Base-by-base conservation (phyloP, 2,329 filamentous ascomycete species). In the Fusarium temperatum region DNA sequence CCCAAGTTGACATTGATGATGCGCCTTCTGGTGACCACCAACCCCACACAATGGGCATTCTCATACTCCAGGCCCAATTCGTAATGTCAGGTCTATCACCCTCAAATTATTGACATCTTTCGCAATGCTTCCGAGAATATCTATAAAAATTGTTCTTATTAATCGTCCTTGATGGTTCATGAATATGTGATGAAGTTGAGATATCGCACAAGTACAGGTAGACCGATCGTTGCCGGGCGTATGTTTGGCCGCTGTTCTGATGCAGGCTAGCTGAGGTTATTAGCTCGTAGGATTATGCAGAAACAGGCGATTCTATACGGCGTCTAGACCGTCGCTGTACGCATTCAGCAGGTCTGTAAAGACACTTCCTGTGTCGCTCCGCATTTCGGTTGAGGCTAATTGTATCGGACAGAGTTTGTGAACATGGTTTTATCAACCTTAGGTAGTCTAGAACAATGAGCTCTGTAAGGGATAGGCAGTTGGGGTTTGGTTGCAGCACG, bases 11-110 rank as follows among this genome's bases (percentile, higher is more conserved):
- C 28, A 55, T 55, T 64, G 22, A 36, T 41, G 48, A 65, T 67
- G 74, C 74, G 73, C 74, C 74, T 68, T 76, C 71, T 73, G 56
- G 39, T 47, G 66, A 76, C 73, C 8, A 51, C 18, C 3, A 36
- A 42, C 62, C 63, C 58, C 63, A 42, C 63, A 47, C 41, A 45
- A 35, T 51, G 36, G 6, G 22, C 24, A 48, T 20, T 22, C 15
- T 35, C 22, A 32, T 17, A 26, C 13, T 17, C 6, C 22, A 35
- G 17, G 22, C 47, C 22, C 3, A 35, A 18, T 18, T 28, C 41
- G 14, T n/a, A 6, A 2, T 14, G 20, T 39, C 7, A 18, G 20
- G 20, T n/a, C 7, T 18, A 14, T 39, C 22, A 6, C 11, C 11
- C 9, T 53, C 3, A 26, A n/a, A 55, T n/a, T 13, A 5, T n/a